Evolutionary conservation across 139 green algal species (phyloP), one percentile per base, ranked within the genome.

Genomic region (Desmodesmus armatus): DNA sequence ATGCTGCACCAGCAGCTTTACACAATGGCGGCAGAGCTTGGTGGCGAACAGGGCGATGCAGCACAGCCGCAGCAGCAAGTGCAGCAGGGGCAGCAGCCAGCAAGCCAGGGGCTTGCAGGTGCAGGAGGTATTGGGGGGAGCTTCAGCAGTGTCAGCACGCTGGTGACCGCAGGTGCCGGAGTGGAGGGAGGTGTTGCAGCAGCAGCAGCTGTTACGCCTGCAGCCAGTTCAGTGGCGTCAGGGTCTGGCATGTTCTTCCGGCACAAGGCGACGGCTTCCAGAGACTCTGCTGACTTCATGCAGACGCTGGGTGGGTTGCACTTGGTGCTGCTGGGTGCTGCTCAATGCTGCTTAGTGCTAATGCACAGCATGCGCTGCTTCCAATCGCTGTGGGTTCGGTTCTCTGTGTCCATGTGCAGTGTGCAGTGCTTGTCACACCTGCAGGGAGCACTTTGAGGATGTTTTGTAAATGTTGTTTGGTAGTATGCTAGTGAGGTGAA

Each of bases 1-100:
- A 55, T 70, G 13, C 76, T 95, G 79, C 89, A 94, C 29, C 71
- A 83, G 23, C 58, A 74, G 35, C 55, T 94, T 41, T 21, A 25
- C 21, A 25, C 39, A 37, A 66, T 73, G 19, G 33, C 53, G 11
- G 27, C 72, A n/a, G 63, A 85, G 76, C 31, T 60, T 21, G 55
- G n/a, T 4, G 25, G 40, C 35, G n/a, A 51, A 31, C 74, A 70
- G 19, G 44, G 44, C 15, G 62, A 71, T 53, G 37, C 71, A 43
- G 19, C 21, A 3, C 3, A 41, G 51, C 37, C 25, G 53, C 79
- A 63, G 77, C 85, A 53, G 81, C 53, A 40, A 69, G 69, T 58
- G 37, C 2, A 29, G 66, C 35, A 21, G 37, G 35, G 15, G 23
- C 69, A 5, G 39, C 27, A 31, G 43, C 21, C 5, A 76, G 69